Evolutionary conservation across 179 eudicot species (phyloP), one percentile per base, ranked within the genome.

Genomic region (Spergularia azorica): DNA sequence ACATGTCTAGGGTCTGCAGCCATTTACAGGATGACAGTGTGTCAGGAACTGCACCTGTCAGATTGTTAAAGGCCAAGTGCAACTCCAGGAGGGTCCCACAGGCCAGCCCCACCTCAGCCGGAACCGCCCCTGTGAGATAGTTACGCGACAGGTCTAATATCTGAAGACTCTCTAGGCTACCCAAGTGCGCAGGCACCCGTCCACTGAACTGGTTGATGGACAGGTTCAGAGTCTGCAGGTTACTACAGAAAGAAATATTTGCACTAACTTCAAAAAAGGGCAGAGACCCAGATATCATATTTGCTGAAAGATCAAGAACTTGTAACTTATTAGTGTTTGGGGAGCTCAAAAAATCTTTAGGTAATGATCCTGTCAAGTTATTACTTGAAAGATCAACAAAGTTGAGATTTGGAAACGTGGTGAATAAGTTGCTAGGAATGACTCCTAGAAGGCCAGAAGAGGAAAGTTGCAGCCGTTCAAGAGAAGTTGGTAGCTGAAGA

Each of bases 111-210:
- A 93, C 69, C 77, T 88, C 94, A 4, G 65, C 51, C 5, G 99
- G 96, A 66, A 95, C 86, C 75, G 83, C 79, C 62, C 97, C 89
- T 0, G 84, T 73, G 56, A 93, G 90, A 62, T 84, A 85, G 80
- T 95, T 95, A 39, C 84, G 91, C 3, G 99, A 93, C 77, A 95
- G 82, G 84, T 91, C 99, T 6, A 95, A 56, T 43, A 80, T 84
- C 76, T 91, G 89, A 63, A 95, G 69, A 71, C 81, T 85, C 32
- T 58, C 60, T 79, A 64, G 87, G 73, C 36, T 77, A 32, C 96
- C 94, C 56, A 86, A 82, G n/a, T 26, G 26, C 1, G 74, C 66
- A 4, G 98, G 92, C 48, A 95, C 83, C 64, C 75, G 76, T 5
- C 98, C 98, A 2, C 85, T 77, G 14, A 95, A 74, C 41, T 68